A percentile compares a stretch with the other conserved stretches of the same genome.
Evolutionary conservation across 2,329 filamentous ascomycete genomes (phyloP).

Genomic region (Diatrype stigma): DNA sequence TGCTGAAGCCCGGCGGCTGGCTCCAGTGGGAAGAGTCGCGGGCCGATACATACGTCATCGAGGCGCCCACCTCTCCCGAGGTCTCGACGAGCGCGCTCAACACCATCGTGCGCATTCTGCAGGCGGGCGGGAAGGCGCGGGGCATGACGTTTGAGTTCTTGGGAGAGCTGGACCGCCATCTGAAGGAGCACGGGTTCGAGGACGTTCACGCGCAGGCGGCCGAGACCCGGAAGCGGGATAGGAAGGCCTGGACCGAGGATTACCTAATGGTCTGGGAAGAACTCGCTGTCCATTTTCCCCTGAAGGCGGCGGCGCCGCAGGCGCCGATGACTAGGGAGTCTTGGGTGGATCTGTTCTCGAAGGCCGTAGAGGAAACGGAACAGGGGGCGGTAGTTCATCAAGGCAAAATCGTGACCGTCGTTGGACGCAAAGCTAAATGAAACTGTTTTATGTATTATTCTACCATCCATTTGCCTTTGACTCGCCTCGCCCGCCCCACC

Average conservation of each 20-base stretch:
- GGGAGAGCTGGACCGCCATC: background rate
- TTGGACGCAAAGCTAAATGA: background rate
- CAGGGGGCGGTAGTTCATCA: background rate
- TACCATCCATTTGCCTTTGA: too few species aligned
- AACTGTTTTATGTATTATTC: too few species aligned
- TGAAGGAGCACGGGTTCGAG: background rate
- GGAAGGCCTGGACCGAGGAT: slow-evolving; percentile 8
- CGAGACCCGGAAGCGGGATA: slow-evolving; percentile 1
- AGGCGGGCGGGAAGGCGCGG: background rate
- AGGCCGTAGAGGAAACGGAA: background rate
- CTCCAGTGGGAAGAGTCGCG: slow-evolving; percentile 6
- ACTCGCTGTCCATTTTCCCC: background rate
- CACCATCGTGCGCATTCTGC: background rate
- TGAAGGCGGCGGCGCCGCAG: background rate
- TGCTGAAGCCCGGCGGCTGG: slow-evolving; percentile 3
- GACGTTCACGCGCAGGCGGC: background rate
- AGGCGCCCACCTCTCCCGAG: background rate
- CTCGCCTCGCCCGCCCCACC: too few species aligned
- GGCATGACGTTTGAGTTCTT: background rate
- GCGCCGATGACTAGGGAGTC: background rate
- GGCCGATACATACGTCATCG: background rate
- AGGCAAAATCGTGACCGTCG: background rate
- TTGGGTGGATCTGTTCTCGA: background rate
- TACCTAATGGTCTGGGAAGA: slow-evolving; percentile 7
- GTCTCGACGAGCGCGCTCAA: background rate